phyloP scores from a whole-genome alignment of 2,329 filamentous ascomycete genomes.

The Westerdykella sp. region DNA sequence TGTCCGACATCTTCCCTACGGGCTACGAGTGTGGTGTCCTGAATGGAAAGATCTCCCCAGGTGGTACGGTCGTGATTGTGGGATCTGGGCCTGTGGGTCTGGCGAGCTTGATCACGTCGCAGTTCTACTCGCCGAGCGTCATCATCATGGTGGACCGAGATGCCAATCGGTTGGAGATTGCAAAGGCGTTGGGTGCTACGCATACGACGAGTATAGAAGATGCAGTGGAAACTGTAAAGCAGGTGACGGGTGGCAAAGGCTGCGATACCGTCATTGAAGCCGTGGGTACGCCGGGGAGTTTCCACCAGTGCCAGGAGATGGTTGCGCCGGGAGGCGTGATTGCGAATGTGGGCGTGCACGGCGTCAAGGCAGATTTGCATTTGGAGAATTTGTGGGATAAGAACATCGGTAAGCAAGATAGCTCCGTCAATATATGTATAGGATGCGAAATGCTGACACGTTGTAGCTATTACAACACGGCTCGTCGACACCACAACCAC shows the following conservation, averaged over 20 bases:
- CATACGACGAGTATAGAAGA: slow-evolving; percentile 30
- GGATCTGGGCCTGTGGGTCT: slow-evolving; percentile 53
- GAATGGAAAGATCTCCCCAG: slow-evolving; percentile 48
- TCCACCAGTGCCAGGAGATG: no score
- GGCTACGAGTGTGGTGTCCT: slow-evolving; percentile 51
- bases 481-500: slow-evolving; percentile 46
- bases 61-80: slow-evolving; percentile 49
- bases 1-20: slow-evolving; percentile 54
- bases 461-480: slow-evolving; percentile 42
- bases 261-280: no score
- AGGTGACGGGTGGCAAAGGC: slow-evolving; percentile 21
- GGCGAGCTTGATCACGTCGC: slow-evolving; percentile 49
- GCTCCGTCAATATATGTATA: background rate
- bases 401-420: slow-evolving; percentile 45
- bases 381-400: slow-evolving; percentile 51
- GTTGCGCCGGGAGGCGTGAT: no score
- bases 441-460: no score
- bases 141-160: slow-evolving; percentile 51
- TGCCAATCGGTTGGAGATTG: slow-evolving; percentile 42
- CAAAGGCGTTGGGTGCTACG: slow-evolving; percentile 46
- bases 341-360: no score
- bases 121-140: slow-evolving; percentile 49
- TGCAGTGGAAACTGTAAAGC: slow-evolving; percentile 37
- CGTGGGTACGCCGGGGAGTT: no score
- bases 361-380: slow-evolving; percentile 30